Evolutionary conservation across 2,329 filamentous ascomycete species (phyloP), one percentile per base, ranked within the genome.

Genomic region (Nectriaceae sp.): DNA sequence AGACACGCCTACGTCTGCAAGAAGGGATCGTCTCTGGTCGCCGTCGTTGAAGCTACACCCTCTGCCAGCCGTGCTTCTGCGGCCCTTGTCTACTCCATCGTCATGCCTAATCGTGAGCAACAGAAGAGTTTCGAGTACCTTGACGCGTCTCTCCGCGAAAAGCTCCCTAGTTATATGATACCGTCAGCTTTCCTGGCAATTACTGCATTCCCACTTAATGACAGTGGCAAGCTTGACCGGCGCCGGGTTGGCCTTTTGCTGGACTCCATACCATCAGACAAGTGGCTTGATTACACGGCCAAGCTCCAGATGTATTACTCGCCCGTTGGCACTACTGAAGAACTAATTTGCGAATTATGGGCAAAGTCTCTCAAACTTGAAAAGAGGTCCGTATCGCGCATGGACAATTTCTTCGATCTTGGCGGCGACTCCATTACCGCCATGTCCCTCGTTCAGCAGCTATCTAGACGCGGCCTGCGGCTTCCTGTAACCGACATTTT

Each of bases 81-180:
- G 16, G 5, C 5, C 5, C 10, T 39, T 10, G 10, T n/a, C 5
- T 24, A 33, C 11, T 21, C 40, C 22, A n/a, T 20, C 31, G 35
- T 16, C 16, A n/a, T 26, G 16, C 33, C 39, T 10, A 39, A 10
- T 18, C 19, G 20, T 57, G 36, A 47, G 47, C 16, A 21, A 44
- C 16, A 42, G 54, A 42, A 59, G 57, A 54, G 42, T 57, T n/a
- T 54, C 56, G 16, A 41, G 42, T 19, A 26, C 48, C 18, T 57
- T 33, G 26, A 8, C 40, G 22, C 21, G 22, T 26, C 4, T 21
- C 15, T 22, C n/a, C 29, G 4, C 21, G n/a, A 35, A 26, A n/a
- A 21, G 18, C 22, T 45, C 16, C 47, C 47, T 5, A 35, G 21
- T 13, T 49, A 49, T 31, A 49, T 49, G 47, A 31, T 45, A 13